Evolutionary conservation across 2,329 filamentous ascomycete species (phyloP), one percentile per base, ranked within the genome.

Genomic region (Xylaria digitata): DNA sequence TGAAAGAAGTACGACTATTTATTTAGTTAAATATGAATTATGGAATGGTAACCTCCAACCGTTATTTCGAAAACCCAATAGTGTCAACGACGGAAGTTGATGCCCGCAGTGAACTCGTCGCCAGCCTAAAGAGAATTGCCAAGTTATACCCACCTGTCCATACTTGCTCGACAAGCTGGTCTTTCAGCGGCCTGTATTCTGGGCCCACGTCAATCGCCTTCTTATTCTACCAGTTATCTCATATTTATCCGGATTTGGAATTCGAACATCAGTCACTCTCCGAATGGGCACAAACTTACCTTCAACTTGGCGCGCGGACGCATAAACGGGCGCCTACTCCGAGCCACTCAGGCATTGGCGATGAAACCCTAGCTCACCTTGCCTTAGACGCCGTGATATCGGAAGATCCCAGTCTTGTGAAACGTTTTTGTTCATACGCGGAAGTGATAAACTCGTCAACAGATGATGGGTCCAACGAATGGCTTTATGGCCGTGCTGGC

Each of bases 401-500:
- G 11, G 75, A 78, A 52, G 78, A 85, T 23, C 64, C 75, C 1
- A 67, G 71, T 21, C 73, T 82, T 34, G 81, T 83, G 6, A 73
- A 75, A 7, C 68, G 75, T 6, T 80, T 86, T 45, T 79, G 84
- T n/a, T 70, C 78, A 8, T 80, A 79, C 61, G 78, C 69, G 32
- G 78, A 80, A 9, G 80, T 76, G 6, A 82, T 86, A 53, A 83
- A 83, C 55, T 76, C 81, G 11, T 79, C 82, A 57, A 66, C 72
- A 0, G 81, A 82, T 1, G 83, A 84, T 30, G 82, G 78, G 1
- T 82, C 78, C 1, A 87, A 90, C 61, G 90, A 92, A 73, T 85
- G 89, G 77, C 79, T 91, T 6, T 89, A 90, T 75, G 91, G 91
- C 6, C 84, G 89, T 11, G 88, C 90, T 1, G 90, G 90, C 0